Percentiles rank a stretch among this genome's conserved stretches.
These are phyloP conservation scores for Rhizopogon vesiculosus DNA, from an alignment of 768 basidiomycete genomes.

Conservation along the genomic window DNA sequence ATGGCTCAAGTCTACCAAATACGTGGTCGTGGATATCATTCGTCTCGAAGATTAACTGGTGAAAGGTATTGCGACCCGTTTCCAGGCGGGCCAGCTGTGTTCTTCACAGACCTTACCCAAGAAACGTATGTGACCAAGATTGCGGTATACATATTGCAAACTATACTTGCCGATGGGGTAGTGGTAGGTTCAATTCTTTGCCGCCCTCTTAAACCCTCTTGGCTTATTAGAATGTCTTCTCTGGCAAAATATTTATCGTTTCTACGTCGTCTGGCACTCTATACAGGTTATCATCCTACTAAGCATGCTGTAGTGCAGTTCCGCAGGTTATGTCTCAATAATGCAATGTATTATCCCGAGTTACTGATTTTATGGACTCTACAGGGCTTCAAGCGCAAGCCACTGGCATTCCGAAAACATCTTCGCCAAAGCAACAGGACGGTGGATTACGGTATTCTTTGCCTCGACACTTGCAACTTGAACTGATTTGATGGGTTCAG, in stretches of 20 bases:
- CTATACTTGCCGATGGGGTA: slow-evolving; percentile 5
- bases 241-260: slow-evolving; percentile 11
- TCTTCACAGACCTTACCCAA: slow-evolving; percentile 17
- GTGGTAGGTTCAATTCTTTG: slow-evolving; percentile 3
- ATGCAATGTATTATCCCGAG: neutral
- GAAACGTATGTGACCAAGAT: slow-evolving; percentile 21
- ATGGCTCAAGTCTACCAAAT: neutral
- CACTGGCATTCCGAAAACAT: neutral
- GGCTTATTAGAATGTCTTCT: neutral
- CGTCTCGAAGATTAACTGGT: slow-evolving; percentile 17
- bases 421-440: slow-evolving; percentile 3
- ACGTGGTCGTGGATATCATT: slow-evolving; percentile 11
- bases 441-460: slow-evolving; percentile 2
- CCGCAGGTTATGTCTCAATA: slow-evolving; percentile 1
- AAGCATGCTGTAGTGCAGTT: slow-evolving; percentile 2
- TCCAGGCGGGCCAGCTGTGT: slow-evolving; percentile 18
- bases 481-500: slow-evolving; percentile 2
- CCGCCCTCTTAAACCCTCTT: neutral
- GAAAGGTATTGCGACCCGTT: slow-evolving; percentile 9
- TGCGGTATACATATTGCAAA: slow-evolving; percentile 13
- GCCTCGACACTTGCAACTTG: slow-evolving; percentile 2
- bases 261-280: slow-evolving; percentile 11
- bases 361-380: slow-evolving; percentile 1
- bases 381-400: slow-evolving; percentile 2
- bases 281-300: slow-evolving; percentile 4